phyloP scores from a whole-genome alignment of 2,329 filamentous ascomycete genomes.

The Metarhizium anisopliae region DNA sequence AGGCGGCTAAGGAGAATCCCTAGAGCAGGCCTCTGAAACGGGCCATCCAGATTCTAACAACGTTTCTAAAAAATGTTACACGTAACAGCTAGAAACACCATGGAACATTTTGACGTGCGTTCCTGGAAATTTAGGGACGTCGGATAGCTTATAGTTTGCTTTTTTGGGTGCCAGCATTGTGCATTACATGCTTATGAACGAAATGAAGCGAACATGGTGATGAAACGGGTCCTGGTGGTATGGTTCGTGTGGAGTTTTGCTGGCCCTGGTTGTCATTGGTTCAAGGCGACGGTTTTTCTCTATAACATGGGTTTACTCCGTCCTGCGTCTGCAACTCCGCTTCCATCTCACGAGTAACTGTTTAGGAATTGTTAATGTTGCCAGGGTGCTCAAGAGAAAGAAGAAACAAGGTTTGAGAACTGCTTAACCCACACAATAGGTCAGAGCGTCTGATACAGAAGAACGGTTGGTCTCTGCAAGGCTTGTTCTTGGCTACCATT shows the following conservation, averaged over 20 bases:
- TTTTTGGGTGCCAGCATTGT: background rate
- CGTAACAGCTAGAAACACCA: background rate
- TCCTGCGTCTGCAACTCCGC: too few relatives aligned
- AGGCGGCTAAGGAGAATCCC: background rate
- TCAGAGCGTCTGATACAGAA: background rate
- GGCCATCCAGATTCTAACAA: background rate
- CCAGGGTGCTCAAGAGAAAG: too few relatives aligned
- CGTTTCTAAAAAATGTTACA: background rate
- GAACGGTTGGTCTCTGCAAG: background rate
- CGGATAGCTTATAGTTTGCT: background rate
- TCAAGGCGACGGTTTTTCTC: background rate
- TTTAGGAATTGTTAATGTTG: too few relatives aligned
- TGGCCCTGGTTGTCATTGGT: background rate
- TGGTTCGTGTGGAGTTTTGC: background rate
- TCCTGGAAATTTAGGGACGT: background rate
- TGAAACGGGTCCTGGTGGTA: background rate
- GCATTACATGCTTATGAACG: background rate
- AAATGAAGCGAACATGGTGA: background rate
- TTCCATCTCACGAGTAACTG: background rate
- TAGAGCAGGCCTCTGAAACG: constrained; percentile 1
- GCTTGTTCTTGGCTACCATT: background rate
- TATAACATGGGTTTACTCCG: background rate
- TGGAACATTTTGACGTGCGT: background rate
- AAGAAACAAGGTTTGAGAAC: too few relatives aligned
- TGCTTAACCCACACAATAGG: background rate